Base-by-base conservation (phyloP, 176 grass and related monocot species). In the Tuctoria greenei region DNA sequence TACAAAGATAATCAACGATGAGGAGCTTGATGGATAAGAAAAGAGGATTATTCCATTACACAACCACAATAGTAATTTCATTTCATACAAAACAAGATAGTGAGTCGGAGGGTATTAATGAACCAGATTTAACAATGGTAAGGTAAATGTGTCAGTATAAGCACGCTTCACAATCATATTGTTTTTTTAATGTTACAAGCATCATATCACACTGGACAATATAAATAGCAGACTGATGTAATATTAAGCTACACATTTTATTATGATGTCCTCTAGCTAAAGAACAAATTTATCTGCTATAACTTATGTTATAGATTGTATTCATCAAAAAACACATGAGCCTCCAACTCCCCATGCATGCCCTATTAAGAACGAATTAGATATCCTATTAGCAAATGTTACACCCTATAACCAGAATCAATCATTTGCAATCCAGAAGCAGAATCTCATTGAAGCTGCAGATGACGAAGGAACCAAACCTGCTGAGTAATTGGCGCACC, bases 401-500 rank as follows among this genome's bases (percentile, higher is more conserved):
- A 2, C 3, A 4, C 1, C 18, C 36, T 17, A 21, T 12, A 10
- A 21, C 4, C 2, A 47, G 0, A 61, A 26, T 31, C 24, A 57
- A 10, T 20, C 23, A 23, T 37, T 47, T 13, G 4, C 3, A 40
- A 58, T 26, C 6, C 14, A 26, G 21, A 21, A 39, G 42, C 28
- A 37, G 1, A 37, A 41, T 6, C 24, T 44, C 23, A 49, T 37
- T 28, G 13, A 68, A 15, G 42, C 38, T 9, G 3, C 0, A 67
- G 16, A 20, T 1, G 38, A 76, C 1, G 52, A 17, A 14, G 39
- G 39, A 89, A 28, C 0, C 66, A 62, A 47, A 99, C 96, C 92
- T 99, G 96, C n/a, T 95, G 82, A 13, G 77, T 90, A 81, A 99
- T 99, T 4, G 96, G 96, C 18, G 96, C 96, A 71, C 96, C 92